phyloP scores from a whole-genome alignment of 2,329 filamentous ascomycete species.

The Aspergillus bombycis region DNA sequence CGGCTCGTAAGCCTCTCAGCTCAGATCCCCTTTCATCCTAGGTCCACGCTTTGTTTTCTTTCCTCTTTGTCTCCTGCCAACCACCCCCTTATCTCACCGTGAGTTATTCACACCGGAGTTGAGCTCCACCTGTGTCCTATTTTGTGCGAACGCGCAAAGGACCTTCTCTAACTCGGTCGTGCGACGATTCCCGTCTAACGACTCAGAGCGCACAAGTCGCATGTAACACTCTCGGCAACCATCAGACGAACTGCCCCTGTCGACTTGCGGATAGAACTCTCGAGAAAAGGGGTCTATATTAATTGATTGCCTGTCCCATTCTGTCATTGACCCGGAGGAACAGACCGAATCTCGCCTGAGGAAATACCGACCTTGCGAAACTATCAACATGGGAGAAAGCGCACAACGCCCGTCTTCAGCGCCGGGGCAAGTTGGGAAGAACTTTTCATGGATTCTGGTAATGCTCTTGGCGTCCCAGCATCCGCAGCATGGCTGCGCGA shows the following conservation, averaged over 20 bases:
- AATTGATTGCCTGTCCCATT: neutral
- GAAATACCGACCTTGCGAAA: neutral
- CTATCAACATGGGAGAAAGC: constrained; percentile 36
- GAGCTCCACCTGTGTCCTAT: neutral
- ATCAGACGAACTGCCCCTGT: neutral
- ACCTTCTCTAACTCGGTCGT: neutral
- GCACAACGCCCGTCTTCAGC: constrained; percentile 36
- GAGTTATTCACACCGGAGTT: neutral
- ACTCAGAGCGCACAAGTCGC: constrained; percentile 17
- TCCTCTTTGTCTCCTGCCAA: neutral
- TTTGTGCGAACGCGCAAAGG: constrained; percentile 1
- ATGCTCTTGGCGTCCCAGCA: constrained; percentile 17
- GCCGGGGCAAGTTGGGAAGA: constrained; percentile 37
- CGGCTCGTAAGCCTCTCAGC: neutral
- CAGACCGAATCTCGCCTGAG: neutral
- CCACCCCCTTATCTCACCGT: neutral
- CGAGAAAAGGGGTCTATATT: constrained; percentile 4
- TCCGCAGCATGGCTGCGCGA: neutral
- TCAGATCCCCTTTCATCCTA: neutral
- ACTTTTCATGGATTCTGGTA: constrained; percentile 46
- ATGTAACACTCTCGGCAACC: constrained; percentile 20
- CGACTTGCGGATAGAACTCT: neutral
- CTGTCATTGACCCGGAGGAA: constrained; percentile 14
- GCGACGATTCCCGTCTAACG: neutral
- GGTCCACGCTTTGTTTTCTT: neutral